A percentile compares a stretch with the other conserved stretches of the same genome.
These are phyloP conservation scores for Diaporthe sp. DNA, from an alignment of 2,329 filamentous ascomycete species.

Conservation along the genomic window DNA sequence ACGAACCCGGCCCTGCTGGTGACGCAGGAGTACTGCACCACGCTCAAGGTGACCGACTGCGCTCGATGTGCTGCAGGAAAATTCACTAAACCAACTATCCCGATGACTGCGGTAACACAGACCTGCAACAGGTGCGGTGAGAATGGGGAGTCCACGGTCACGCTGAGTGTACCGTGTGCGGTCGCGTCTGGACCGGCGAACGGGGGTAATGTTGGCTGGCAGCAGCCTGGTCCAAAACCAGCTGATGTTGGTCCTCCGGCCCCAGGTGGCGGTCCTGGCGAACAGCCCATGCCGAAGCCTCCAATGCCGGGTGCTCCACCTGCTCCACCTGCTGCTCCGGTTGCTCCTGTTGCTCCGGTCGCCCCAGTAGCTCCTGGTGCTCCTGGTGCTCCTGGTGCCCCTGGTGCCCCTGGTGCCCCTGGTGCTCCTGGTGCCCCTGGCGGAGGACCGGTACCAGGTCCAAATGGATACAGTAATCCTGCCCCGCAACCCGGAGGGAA, in stretches of 20 bases:
- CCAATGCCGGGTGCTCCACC: neutral
- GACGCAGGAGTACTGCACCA: constrained; percentile 50
- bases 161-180: constrained; percentile 49
- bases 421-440: neutral
- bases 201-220: neutral
- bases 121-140: constrained; percentile 49
- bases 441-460: neutral
- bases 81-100: constrained; percentile 37
- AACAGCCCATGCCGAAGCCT: neutral
- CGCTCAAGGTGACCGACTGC: constrained; percentile 45
- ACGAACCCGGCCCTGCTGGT: constrained; percentile 50
- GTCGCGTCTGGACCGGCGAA: constrained; percentile 35
- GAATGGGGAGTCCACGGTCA: constrained; percentile 48
- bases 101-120: constrained; percentile 47
- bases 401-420: neutral
- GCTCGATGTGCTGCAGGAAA: constrained; percentile 39
- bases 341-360: neutral
- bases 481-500: neutral
- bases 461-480: neutral
- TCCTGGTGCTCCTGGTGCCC: neutral
- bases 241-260: neutral
- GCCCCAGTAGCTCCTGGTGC: neutral
- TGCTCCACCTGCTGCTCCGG: neutral
- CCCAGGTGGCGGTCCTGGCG: neutral
- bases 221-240: constrained; percentile 8